These are phyloP conservation scores for Aleurites moluccanus DNA, from an alignment of 441 rosid genomes.

Conservation along the genomic window DNA sequence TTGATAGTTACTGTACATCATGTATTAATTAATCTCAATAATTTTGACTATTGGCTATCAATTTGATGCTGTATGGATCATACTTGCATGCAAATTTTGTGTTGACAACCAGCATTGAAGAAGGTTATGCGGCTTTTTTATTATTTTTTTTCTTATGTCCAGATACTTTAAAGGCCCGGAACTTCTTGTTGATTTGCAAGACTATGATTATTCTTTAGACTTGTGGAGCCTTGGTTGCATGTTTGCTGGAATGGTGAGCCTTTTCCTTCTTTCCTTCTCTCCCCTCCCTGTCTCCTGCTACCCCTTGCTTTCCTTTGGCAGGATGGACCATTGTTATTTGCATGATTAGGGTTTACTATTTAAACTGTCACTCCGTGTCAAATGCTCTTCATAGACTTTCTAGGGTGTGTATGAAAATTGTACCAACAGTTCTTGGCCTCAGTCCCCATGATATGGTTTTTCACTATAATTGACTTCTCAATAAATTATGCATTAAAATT, in stretches of 20 bases:
- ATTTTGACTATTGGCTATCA: background rate
- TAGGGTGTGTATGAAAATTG: constrained; percentile 11
- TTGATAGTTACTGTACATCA: background rate
- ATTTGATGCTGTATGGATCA: background rate
- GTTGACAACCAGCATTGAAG: background rate
- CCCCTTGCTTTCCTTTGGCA: background rate
- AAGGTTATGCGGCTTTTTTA: background rate
- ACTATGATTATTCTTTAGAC: constrained; percentile 95
- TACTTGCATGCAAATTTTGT: background rate
- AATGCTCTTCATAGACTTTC: constrained; percentile 14
- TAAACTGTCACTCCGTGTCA: background rate
- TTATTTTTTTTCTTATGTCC: constrained; percentile 24
- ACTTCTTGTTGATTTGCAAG: constrained; percentile 95
- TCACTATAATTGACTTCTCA: background rate
- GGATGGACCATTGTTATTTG: background rate
- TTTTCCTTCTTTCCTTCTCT: background rate
- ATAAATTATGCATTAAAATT: background rate
- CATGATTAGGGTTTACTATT: background rate
- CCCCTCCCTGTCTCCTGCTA: background rate
- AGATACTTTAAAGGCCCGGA: constrained; percentile 98
- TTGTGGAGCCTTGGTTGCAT: constrained; percentile 99
- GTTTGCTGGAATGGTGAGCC: constrained; percentile 97
- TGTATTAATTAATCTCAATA: background rate
- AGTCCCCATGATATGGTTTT: background rate
- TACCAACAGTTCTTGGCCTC: background rate